phyloP scores from a whole-genome alignment of 75 land plant genomes.

The Pinus taeda region DNA sequence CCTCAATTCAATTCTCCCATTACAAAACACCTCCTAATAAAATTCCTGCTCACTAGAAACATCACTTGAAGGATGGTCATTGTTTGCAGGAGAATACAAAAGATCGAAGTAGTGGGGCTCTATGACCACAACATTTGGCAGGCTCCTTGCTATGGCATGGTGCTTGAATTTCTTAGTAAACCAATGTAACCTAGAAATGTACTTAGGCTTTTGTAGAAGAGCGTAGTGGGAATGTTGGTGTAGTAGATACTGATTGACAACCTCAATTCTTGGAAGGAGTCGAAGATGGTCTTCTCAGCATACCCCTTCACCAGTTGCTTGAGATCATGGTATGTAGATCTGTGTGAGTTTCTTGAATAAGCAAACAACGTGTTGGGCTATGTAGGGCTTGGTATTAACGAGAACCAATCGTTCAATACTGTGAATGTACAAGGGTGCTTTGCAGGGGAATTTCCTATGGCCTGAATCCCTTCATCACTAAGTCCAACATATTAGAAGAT shows the following conservation, averaged over 20 bases:
- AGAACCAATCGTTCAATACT: slow-evolving; percentile 54
- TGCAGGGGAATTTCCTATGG: slow-evolving; percentile 48
- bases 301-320: slow-evolving; percentile 43
- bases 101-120: slow-evolving; percentile 76
- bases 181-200: no score
- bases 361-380: slow-evolving; percentile 56
- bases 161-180: slow-evolving; percentile 40
- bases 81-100: slow-evolving; percentile 62
- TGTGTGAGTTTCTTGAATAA: slow-evolving; percentile 80
- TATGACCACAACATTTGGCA: no score
- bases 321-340: slow-evolving; percentile 53
- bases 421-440: slow-evolving; percentile 39
- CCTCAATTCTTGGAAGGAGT: slow-evolving; percentile 66
- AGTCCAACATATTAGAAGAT: slow-evolving; percentile 31
- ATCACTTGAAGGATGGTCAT: slow-evolving; percentile 94
- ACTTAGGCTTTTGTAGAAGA: slow-evolving; percentile 68
- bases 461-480: no score
- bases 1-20: slow-evolving; percentile 51
- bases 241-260: slow-evolving; percentile 72
- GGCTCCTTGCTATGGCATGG: slow-evolving; percentile 47
- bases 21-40: slow-evolving; percentile 66
- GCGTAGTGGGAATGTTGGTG: slow-evolving; percentile 59
- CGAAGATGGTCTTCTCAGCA: slow-evolving; percentile 87
- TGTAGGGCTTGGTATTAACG: slow-evolving; percentile 46
- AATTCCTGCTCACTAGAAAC: slow-evolving; percentile 73